Percentiles rank a stretch among this genome's conserved stretches.
Conservation (phyloP, 2,329 filamentous ascomycete genomes). For the Chrysoporthe austroafricana region DNA sequence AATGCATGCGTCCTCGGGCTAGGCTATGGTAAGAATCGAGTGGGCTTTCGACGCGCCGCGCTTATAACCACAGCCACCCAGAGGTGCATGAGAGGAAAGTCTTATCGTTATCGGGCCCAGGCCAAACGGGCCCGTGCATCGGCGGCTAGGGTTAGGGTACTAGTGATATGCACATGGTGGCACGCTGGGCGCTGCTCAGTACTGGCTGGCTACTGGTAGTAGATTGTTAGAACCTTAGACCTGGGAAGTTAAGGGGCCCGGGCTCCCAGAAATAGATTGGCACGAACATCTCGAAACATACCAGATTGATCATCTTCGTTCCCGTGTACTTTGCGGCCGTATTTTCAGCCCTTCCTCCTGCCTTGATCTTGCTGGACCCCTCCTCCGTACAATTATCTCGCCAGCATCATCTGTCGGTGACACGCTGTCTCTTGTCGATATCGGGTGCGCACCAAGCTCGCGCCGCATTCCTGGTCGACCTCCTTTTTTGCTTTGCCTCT, state of each 20-base stretch:
- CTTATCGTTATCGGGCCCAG: conserved; percentile 1
- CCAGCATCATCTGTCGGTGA: background rate
- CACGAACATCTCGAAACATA: conserved; percentile 20
- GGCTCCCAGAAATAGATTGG: conserved; percentile 11
- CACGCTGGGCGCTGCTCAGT: background rate
- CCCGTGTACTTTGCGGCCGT: background rate
- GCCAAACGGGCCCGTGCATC: too few species aligned
- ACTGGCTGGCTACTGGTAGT: background rate
- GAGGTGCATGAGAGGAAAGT: background rate
- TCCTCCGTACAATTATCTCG: background rate
- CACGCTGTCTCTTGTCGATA: conserved; percentile 2
- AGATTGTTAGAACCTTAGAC: background rate
- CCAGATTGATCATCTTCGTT: conserved; percentile 15
- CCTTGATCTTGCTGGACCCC: background rate
- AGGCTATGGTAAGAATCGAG: background rate
- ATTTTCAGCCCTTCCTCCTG: background rate
- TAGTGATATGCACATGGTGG: background rate
- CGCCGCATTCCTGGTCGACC: conserved; percentile 15
- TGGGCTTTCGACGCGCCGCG: background rate
- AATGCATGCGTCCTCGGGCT: background rate
- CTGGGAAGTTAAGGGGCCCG: background rate
- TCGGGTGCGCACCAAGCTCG: conserved; percentile 2
- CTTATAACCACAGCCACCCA: background rate
- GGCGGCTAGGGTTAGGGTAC: conserved; percentile 4
- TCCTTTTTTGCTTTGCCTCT: background rate